Evolutionary conservation across 2,329 filamentous ascomycete genomes (phyloP).

Genomic region (Arthrinium puccinioides): DNA sequence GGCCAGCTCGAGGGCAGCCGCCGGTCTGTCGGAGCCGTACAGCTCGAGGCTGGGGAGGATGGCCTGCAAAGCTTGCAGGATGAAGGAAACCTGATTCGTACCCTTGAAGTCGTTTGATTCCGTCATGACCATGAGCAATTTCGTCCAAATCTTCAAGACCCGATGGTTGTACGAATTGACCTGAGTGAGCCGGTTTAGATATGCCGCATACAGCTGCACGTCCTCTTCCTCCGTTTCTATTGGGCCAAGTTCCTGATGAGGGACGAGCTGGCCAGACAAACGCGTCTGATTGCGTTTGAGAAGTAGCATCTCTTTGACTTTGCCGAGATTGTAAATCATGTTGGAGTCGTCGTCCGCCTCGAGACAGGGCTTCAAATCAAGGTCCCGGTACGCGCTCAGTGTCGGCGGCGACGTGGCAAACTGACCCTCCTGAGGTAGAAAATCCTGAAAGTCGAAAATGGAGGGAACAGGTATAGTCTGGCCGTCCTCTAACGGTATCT

Average conservation of each 20-base stretch:
- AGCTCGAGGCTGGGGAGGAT: conserved; percentile 82
- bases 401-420: conserved; percentile 45
- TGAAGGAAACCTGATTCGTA: conserved; percentile 65
- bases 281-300: conserved; percentile 59
- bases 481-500: conserved; percentile 59
- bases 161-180: conserved; percentile 52
- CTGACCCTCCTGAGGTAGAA: conserved; percentile 51
- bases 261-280: conserved; percentile 38
- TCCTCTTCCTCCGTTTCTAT: conserved; percentile 52
- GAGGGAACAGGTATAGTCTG: conserved; percentile 62
- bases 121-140: conserved; percentile 75
- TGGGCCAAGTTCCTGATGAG: conserved; percentile 38
- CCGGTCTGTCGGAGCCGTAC: conserved; percentile 60
- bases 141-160: conserved; percentile 76
- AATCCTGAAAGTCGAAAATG: conserved; percentile 91
- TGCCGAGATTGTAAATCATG: conserved; percentile 59
- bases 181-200: conserved; percentile 56
- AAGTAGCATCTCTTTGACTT: conserved; percentile 66
- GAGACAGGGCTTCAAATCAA: conserved; percentile 61
- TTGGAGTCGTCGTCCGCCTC: conserved; percentile 51
- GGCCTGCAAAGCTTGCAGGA: conserved; percentile 79
- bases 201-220: conserved; percentile 55
- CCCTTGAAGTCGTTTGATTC: conserved; percentile 74
- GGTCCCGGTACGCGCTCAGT: conserved; percentile 53
- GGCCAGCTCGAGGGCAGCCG: conserved; percentile 68